Evolutionary conservation across 108 stramenopile genomes (phyloP).

Genomic region (Conticribra guillardii): DNA sequence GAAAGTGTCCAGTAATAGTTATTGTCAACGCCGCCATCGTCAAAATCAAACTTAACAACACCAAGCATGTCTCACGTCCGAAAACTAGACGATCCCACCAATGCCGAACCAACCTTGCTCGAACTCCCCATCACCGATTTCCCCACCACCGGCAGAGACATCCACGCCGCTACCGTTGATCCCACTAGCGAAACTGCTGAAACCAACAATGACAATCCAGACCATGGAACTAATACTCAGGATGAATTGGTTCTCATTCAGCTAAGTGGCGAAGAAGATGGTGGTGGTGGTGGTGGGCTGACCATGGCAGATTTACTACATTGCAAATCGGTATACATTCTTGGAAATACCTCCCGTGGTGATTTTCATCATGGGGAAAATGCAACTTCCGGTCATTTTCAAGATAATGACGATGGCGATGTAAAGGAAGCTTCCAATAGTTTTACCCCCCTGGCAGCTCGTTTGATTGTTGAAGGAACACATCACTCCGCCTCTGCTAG

Average conservation of each 20-base stretch:
- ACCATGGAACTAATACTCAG: constrained; percentile 5
- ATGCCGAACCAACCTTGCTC: constrained; percentile 25
- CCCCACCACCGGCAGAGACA: neutral
- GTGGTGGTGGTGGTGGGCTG: constrained; percentile 11
- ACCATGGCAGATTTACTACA: constrained; percentile 32
- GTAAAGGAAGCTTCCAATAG: constrained; percentile 13
- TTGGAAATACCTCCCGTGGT: constrained; percentile 23
- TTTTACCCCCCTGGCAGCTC: constrained; percentile 28
- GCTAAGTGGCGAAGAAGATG: constrained; percentile 5
- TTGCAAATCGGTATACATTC: constrained; percentile 24
- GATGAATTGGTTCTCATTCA: constrained; percentile 36
- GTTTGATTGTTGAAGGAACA: constrained; percentile 33
- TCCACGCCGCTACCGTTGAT: no score
- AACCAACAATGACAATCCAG: constrained; percentile 7
- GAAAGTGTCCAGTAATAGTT: no score
- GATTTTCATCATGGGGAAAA: constrained; percentile 9
- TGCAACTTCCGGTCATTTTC: no score
- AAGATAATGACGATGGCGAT: neutral
- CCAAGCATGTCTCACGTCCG: constrained; percentile 13
- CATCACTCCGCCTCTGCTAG: neutral
- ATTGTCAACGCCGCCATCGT: no score
- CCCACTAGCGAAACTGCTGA: no score
- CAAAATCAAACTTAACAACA: neutral
- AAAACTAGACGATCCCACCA: constrained; percentile 28
- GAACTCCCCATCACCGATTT: constrained; percentile 47